These are phyloP conservation scores for Solanum ahanhuiri DNA, from an alignment of 257 asterid species.

Conservation along the genomic window DNA sequence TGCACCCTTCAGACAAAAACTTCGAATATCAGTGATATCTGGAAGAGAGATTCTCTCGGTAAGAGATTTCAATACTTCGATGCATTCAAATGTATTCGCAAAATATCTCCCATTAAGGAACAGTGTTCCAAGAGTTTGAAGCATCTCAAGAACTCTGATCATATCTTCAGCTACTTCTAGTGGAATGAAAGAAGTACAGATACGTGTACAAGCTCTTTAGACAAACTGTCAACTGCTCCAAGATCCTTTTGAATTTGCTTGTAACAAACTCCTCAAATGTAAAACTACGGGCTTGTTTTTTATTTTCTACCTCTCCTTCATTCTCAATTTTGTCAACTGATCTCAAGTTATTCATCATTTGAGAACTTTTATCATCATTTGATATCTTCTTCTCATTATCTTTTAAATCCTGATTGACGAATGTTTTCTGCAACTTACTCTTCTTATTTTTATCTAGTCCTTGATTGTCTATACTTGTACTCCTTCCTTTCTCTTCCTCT, in stretches of 20 bases:
- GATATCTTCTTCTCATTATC: conserved; percentile 5
- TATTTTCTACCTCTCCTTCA: not conserved
- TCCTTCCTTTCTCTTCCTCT: not conserved
- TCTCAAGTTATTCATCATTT: not conserved
- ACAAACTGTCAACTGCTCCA: conserved; percentile 4
- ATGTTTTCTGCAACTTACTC: conserved; percentile 9
- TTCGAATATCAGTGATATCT: not conserved
- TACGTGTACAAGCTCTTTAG: conserved; percentile 24
- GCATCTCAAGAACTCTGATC: conserved; percentile 10
- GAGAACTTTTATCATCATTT: not conserved
- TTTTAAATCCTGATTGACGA: not conserved
- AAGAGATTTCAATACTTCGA: conserved; percentile 10
- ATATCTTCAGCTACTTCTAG: conserved; percentile 12
- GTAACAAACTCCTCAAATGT: conserved; percentile 34
- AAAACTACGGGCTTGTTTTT: not conserved
- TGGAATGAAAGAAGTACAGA: conserved; percentile 20
- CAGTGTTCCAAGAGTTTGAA: conserved; percentile 4
- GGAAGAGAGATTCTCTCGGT: conserved; percentile 14
- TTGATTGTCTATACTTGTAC: not conserved
- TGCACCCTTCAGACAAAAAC: conserved; percentile 24
- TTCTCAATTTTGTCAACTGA: not conserved
- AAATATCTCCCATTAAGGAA: not conserved
- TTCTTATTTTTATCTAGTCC: not conserved
- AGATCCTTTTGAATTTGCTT: not conserved
- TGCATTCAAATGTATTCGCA: conserved; percentile 3